These are phyloP conservation scores for Syncephalastrum contaminatum DNA, from an alignment of 371 early-diverging fungal species.

Conservation along the genomic window DNA sequence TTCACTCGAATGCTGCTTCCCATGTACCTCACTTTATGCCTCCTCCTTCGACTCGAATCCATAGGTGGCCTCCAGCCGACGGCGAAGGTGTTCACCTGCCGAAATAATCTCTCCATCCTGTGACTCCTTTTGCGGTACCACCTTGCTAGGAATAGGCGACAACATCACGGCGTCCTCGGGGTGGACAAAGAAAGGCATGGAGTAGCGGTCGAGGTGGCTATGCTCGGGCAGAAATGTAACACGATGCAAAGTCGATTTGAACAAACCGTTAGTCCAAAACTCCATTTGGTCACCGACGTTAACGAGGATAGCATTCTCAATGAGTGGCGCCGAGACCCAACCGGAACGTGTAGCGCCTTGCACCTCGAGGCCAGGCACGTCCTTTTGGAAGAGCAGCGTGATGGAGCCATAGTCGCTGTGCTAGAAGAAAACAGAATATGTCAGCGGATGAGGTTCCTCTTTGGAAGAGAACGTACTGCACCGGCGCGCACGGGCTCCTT, in stretches of 20 bases:
- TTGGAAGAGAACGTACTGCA: slow-evolving; percentile 6
- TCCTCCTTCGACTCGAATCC: too few relatives aligned
- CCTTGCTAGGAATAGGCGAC: slow-evolving; percentile 42
- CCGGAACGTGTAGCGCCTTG: slow-evolving; percentile 42
- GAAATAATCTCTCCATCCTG: slow-evolving; percentile 18
- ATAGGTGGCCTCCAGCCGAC: slow-evolving; percentile 41
- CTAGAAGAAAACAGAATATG: not conserved
- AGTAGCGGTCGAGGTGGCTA: slow-evolving; percentile 59
- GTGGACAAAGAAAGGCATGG: slow-evolving; percentile 72
- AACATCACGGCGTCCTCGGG: slow-evolving; percentile 44
- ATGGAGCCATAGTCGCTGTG: slow-evolving; percentile 75
- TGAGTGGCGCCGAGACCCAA: slow-evolving; percentile 67
- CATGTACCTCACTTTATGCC: too few relatives aligned
- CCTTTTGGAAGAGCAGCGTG: slow-evolving; percentile 72
- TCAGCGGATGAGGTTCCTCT: not conserved
- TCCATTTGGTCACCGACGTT: slow-evolving; percentile 71
- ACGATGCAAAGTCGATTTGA: slow-evolving; percentile 71
- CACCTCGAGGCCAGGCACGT: slow-evolving; percentile 69
- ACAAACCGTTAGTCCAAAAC: slow-evolving; percentile 68
- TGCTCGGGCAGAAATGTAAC: slow-evolving; percentile 66
- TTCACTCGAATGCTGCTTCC: too few relatives aligned
- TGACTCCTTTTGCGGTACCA: slow-evolving; percentile 14
- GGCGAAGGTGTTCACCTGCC: slow-evolving; percentile 40
- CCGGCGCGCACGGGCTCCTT: slow-evolving; percentile 58
- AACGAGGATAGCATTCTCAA: slow-evolving; percentile 60